Percentiles rank a stretch among this genome's conserved stretches.
Conservation (phyloP, 345 rosid genomes). For the Brassica incana region DNA sequence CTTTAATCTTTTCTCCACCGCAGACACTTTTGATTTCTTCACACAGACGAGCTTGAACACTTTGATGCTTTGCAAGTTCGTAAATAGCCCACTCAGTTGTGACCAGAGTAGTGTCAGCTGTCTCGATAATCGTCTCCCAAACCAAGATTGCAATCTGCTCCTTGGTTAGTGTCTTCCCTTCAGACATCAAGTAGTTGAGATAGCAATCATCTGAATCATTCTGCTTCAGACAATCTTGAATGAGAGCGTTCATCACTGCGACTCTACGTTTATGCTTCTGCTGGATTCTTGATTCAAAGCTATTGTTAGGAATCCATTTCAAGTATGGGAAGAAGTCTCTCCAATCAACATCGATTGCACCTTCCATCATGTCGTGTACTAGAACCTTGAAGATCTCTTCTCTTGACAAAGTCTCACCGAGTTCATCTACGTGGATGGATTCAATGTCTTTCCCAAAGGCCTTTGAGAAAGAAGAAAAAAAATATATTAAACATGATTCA, state of each 20-base stretch:
- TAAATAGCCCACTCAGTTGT: constrained; percentile 89
- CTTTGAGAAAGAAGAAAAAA: constrained; percentile 36
- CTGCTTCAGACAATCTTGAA: constrained; percentile 49
- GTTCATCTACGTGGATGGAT: constrained; percentile 67
- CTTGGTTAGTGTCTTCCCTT: constrained; percentile 59
- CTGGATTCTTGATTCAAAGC: constrained; percentile 54
- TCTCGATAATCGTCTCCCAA: constrained; percentile 80
- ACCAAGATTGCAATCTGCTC: constrained; percentile 61
- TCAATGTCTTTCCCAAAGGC: constrained; percentile 64
- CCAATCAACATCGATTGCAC: constrained; percentile 88
- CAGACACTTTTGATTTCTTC: constrained; percentile 54
- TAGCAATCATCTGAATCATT: constrained; percentile 56
- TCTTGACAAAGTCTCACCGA: constrained; percentile 57
- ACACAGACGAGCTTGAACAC: constrained; percentile 56
- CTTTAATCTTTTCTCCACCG: constrained; percentile 55
- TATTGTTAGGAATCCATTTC: constrained; percentile 73
- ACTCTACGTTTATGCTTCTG: constrained; percentile 51
- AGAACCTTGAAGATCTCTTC: constrained; percentile 53
- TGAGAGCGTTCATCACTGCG: constrained; percentile 64
- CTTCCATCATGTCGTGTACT: constrained; percentile 76
- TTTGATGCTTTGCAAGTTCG: constrained; percentile 73
- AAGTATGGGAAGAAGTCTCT: constrained; percentile 93
- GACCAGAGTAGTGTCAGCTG: constrained; percentile 75
- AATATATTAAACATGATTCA: not conserved
- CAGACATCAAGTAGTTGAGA: constrained; percentile 58